A percentile compares a stretch with the other conserved stretches of the same genome.
These are phyloP conservation scores for Aspergillus persii DNA, from an alignment of 2,329 filamentous ascomycete species.

Conservation along the genomic window DNA sequence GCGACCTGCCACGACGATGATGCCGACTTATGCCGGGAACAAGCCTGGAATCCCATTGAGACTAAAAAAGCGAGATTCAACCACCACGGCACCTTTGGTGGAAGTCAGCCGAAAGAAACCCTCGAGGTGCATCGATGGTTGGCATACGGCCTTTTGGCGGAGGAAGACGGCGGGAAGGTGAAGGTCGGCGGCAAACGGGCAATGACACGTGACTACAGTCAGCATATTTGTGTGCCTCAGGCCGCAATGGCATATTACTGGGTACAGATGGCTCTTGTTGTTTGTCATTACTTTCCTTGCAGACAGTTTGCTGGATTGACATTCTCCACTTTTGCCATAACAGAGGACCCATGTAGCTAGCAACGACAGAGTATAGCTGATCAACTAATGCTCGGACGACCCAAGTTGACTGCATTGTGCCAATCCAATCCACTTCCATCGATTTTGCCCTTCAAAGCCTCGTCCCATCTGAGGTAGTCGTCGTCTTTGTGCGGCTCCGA, in stretches of 20 bases:
- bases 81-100: not conserved
- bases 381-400: not conserved
- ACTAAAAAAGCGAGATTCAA: not conserved
- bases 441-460: not conserved
- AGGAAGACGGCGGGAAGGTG: not conserved
- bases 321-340: not conserved
- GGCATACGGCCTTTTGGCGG: not conserved
- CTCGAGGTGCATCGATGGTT: not conserved
- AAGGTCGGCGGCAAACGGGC: not conserved
- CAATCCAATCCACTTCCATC: constrained; percentile 3
- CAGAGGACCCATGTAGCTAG: not conserved
- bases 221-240: not conserved
- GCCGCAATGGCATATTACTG: not conserved
- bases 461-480: constrained; percentile 3
- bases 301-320: not conserved
- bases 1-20: not conserved
- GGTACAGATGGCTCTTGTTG: no score
- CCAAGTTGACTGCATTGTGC: constrained; percentile 4
- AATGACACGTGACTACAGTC: not conserved
- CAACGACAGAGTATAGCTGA: not conserved
- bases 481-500: not conserved
- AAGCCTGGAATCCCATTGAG: not conserved
- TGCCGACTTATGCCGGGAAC: not conserved
- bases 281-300: no score
- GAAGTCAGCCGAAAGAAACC: not conserved